Evolutionary conservation across 2,329 filamentous ascomycete genomes (phyloP).

Genomic region (Pestalotiopsis sp.): DNA sequence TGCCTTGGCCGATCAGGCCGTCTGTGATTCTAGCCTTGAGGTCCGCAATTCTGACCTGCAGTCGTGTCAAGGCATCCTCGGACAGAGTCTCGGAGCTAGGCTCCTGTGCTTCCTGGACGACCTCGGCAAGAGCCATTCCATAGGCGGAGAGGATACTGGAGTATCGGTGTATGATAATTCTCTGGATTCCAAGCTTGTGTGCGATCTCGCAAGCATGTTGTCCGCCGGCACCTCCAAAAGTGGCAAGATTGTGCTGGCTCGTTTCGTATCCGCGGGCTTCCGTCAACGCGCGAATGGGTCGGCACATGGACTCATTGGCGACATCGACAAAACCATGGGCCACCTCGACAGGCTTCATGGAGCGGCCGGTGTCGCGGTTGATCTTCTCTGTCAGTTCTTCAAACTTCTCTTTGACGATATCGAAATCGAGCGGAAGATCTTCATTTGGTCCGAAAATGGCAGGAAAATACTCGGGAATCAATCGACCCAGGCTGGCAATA

Average conservation of each 20-base stretch:
- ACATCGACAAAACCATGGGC: constrained; percentile 74
- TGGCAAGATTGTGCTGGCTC: constrained; percentile 28
- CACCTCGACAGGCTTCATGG: constrained; percentile 32
- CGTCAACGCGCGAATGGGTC: constrained; percentile 61
- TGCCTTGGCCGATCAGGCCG: constrained; percentile 43
- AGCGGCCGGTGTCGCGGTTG: constrained; percentile 31
- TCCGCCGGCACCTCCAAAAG: constrained; percentile 70
- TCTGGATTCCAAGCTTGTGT: constrained; percentile 35
- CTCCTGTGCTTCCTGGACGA: constrained; percentile 36
- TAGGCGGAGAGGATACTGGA: constrained; percentile 36
- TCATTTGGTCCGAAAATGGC: constrained; percentile 73
- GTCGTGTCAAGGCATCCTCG: constrained; percentile 6
- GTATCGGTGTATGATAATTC: constrained; percentile 38
- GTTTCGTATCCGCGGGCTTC: constrained; percentile 53
- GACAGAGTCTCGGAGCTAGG: constrained; percentile 28
- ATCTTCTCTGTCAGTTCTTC: constrained; percentile 39
- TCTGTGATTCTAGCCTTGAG: constrained; percentile 32
- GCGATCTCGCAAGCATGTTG: constrained; percentile 51
- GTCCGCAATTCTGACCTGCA: constrained; percentile 26
- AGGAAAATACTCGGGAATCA: constrained; percentile 64
- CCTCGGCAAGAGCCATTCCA: constrained; percentile 40
- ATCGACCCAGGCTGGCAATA: constrained; percentile 49
- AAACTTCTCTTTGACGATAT: constrained; percentile 39
- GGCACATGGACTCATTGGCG: constrained; percentile 73
- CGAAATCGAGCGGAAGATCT: constrained; percentile 48